phyloP scores from a whole-genome alignment of 495 filamentous ascomycete genomes.

The Lophiostoma macrostomum region DNA sequence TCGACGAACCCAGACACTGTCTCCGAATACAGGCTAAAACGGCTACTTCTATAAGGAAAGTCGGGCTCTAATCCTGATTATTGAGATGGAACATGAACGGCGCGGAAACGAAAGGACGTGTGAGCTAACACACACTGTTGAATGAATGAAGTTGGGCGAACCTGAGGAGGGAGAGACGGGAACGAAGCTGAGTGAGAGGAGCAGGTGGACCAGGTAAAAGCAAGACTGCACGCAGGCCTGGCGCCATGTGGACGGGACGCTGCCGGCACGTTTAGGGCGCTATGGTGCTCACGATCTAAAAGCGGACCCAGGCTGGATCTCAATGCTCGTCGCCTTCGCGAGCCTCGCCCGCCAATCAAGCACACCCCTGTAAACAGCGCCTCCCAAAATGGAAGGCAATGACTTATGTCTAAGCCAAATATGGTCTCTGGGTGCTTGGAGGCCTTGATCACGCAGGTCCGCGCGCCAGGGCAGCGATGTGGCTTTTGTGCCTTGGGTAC shows the following conservation, averaged over 20 bases:
- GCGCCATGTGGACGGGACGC: slow-evolving; percentile 17
- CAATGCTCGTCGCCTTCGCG: slow-evolving; percentile 2
- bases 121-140: slow-evolving; percentile 6
- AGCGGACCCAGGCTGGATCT: slow-evolving; percentile 21
- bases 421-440: not conserved
- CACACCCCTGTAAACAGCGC: not conserved
- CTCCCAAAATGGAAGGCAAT: slow-evolving; percentile 6
- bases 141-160: slow-evolving; percentile 1
- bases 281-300: slow-evolving; percentile 25
- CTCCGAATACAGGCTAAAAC: slow-evolving; percentile 16
- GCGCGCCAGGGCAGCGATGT: too few species aligned
- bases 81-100: too few species aligned
- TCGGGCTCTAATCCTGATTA: too few species aligned
- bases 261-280: slow-evolving; percentile 14
- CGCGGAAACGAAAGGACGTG: slow-evolving; percentile 26
- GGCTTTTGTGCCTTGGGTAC: too few species aligned
- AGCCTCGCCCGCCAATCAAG: slow-evolving; percentile 6
- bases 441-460: slow-evolving; percentile 5
- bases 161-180: too few species aligned
- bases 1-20: slow-evolving; percentile 1
- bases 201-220: too few species aligned
- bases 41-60: too few species aligned
- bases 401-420: not conserved
- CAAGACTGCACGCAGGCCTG: not conserved
- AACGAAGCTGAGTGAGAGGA: too few species aligned